These are phyloP conservation scores for Leccinum uliginosum DNA, from an alignment of 768 basidiomycete species.

Conservation along the genomic window DNA sequence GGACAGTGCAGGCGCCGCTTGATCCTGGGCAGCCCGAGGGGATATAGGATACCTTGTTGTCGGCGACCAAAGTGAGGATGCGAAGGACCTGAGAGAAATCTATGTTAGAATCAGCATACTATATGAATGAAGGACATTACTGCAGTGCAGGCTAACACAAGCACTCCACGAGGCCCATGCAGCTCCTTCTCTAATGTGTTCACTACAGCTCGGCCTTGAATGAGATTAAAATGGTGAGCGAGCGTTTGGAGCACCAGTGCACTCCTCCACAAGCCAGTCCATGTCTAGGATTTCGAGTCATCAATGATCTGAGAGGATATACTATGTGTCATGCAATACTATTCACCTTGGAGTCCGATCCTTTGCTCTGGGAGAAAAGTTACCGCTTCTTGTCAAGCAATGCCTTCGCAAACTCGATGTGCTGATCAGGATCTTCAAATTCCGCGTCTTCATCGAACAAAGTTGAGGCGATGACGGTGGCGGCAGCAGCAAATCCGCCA, in stretches of 20 bases:
- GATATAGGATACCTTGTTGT: neutral
- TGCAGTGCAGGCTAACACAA: neutral
- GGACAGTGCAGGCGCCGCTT: neutral
- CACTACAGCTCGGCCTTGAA: neutral
- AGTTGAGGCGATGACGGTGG: neutral
- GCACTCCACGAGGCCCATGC: neutral
- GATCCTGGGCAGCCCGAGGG: neutral
- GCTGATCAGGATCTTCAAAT: neutral
- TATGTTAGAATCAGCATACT: neutral
- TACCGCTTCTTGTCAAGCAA: neutral
- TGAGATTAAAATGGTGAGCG: neutral
- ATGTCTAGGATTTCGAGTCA: neutral
- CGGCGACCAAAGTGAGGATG: neutral
- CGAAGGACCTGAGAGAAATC: neutral
- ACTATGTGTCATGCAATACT: neutral
- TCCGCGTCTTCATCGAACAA: neutral
- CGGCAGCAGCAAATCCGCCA: neutral
- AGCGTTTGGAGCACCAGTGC: neutral
- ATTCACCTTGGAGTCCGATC: neutral
- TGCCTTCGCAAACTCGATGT: neutral
- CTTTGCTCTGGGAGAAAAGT: neutral
- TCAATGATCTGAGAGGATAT: neutral
- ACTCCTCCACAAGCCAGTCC: neutral
- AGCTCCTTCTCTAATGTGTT: neutral
- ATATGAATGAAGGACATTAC: neutral